Evolutionary conservation across 371 early-diverging fungal genomes (phyloP).

Genomic region (Dichotomocladium elegans): DNA sequence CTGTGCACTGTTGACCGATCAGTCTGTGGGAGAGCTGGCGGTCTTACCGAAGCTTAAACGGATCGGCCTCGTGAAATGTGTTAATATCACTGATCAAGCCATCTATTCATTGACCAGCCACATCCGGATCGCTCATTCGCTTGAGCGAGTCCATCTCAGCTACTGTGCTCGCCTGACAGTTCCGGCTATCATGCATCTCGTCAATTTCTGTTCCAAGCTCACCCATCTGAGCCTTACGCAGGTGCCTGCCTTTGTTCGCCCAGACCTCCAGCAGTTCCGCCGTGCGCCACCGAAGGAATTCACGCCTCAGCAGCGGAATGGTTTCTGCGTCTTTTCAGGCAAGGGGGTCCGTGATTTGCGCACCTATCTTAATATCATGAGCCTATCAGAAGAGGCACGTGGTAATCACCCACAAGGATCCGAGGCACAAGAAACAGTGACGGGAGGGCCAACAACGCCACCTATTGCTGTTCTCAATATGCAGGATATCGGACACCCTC

Average conservation of each 20-base stretch:
- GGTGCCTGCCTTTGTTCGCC: slow-evolving; percentile 53
- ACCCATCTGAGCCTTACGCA: slow-evolving; percentile 62
- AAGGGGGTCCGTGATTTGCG: slow-evolving; percentile 53
- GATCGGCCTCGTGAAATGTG: slow-evolving; percentile 62
- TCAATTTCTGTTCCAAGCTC: slow-evolving; percentile 50
- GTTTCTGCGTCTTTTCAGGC: slow-evolving; percentile 66
- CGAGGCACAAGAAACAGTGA: no score
- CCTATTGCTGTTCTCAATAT: no score
- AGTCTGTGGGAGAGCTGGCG: slow-evolving; percentile 50
- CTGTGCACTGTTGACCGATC: slow-evolving; percentile 54
- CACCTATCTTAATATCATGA: slow-evolving; percentile 30
- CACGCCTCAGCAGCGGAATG: slow-evolving; percentile 44
- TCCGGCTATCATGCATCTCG: slow-evolving; percentile 46
- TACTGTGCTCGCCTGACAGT: slow-evolving; percentile 54
- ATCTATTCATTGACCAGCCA: slow-evolving; percentile 51
- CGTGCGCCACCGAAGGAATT: slow-evolving; percentile 58
- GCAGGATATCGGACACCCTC: no score
- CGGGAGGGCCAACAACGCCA: no score
- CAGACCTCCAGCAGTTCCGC: slow-evolving; percentile 56
- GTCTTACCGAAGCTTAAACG: slow-evolving; percentile 55
- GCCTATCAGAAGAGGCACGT: no score
- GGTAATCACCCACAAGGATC: no score
- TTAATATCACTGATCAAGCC: slow-evolving; percentile 55
- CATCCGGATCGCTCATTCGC: slow-evolving; percentile 44
- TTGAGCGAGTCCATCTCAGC: slow-evolving; percentile 62